Evolutionary conservation across 192 early-diverging fungal genomes (phyloP).

Genomic region (Ramicandelaber brevisporus): DNA sequence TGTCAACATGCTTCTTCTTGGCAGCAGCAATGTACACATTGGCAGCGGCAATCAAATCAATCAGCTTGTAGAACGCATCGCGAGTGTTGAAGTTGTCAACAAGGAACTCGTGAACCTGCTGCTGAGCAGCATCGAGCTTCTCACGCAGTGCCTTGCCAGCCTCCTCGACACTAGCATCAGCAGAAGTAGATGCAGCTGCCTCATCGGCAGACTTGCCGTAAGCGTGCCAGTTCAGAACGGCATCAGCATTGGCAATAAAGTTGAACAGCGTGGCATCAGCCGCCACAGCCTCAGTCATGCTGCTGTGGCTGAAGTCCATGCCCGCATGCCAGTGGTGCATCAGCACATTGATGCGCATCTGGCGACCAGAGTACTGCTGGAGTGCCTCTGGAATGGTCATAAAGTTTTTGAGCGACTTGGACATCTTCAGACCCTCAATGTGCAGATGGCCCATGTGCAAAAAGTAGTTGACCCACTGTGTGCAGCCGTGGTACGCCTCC

Average conservation of each 20-base stretch:
- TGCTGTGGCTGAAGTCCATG: slow-evolving; percentile 54
- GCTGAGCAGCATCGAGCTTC: slow-evolving; percentile 34
- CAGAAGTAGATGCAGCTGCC: too few relatives aligned
- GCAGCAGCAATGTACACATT: slow-evolving; percentile 55
- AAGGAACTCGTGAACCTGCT: slow-evolving; percentile 53
- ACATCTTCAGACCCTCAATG: slow-evolving; percentile 93
- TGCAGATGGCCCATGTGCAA: slow-evolving; percentile 87
- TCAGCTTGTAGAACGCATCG: slow-evolving; percentile 47
- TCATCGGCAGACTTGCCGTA: too few relatives aligned
- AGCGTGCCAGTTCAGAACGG: slow-evolving; percentile 42
- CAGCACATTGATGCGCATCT: slow-evolving; percentile 77
- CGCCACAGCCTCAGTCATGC: slow-evolving; percentile 49
- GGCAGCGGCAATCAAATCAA: slow-evolving; percentile 44
- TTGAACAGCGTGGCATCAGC: slow-evolving; percentile 65
- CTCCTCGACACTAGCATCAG: slow-evolving; percentile 25
- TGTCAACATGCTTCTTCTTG: slow-evolving; percentile 32
- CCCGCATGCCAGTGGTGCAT: slow-evolving; percentile 66
- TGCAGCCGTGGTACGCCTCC: slow-evolving; percentile 70
- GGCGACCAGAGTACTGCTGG: slow-evolving; percentile 45
- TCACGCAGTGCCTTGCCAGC: slow-evolving; percentile 39
- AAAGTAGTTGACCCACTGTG: slow-evolving; percentile 99
- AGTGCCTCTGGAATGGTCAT: slow-evolving; percentile 80
- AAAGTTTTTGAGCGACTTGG: slow-evolving; percentile 96
- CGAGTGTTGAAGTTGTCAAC: slow-evolving; percentile 86
- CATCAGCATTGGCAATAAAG: slow-evolving; percentile 65